phyloP scores from a whole-genome alignment of 768 basidiomycete species.

The Pleurotus sapidus region DNA sequence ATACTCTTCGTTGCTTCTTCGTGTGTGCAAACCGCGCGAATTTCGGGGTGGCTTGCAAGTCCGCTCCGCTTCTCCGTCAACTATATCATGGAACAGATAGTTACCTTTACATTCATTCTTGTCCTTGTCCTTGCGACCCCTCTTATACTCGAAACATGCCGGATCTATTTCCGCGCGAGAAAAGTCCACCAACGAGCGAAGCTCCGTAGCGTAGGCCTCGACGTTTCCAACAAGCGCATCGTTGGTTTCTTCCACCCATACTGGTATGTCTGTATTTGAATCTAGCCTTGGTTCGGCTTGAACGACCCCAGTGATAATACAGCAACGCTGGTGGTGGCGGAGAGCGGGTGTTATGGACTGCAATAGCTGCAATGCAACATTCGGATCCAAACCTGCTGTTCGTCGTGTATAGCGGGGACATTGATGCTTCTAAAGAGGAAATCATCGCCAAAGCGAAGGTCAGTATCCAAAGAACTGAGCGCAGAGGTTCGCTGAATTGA shows the following conservation, averaged over 20 bases:
- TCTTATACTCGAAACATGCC: too few relatives aligned
- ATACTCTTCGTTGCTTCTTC: too few relatives aligned
- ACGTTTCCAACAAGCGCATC: not conserved
- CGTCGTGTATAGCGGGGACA: slow-evolving; percentile 89
- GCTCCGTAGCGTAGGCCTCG: too few relatives aligned
- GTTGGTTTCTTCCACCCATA: slow-evolving; percentile 95
- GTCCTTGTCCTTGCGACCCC: too few relatives aligned
- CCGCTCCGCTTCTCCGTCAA: too few relatives aligned
- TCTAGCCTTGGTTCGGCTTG: slow-evolving; percentile 27
- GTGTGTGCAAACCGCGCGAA: too few relatives aligned
- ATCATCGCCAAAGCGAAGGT: slow-evolving; percentile 86
- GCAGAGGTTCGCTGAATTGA: not conserved
- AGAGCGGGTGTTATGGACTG: slow-evolving; percentile 94
- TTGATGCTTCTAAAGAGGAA: slow-evolving; percentile 70
- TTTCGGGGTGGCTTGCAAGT: too few relatives aligned
- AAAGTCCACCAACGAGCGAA: too few relatives aligned
- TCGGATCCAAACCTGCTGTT: slow-evolving; percentile 61
- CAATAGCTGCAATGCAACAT: slow-evolving; percentile 73
- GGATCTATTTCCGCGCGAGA: too few relatives aligned
- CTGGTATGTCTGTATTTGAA: slow-evolving; percentile 54
- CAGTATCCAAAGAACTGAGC: slow-evolving; percentile 13
- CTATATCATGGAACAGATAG: too few relatives aligned
- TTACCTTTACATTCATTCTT: too few relatives aligned
- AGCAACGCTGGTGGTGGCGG: slow-evolving; percentile 97
- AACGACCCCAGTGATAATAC: slow-evolving; percentile 25